A percentile compares a stretch with the other conserved stretches of the same genome.
phyloP scores from a whole-genome alignment of 2,329 filamentous ascomycete species.

The Colletotrichum sp. region DNA sequence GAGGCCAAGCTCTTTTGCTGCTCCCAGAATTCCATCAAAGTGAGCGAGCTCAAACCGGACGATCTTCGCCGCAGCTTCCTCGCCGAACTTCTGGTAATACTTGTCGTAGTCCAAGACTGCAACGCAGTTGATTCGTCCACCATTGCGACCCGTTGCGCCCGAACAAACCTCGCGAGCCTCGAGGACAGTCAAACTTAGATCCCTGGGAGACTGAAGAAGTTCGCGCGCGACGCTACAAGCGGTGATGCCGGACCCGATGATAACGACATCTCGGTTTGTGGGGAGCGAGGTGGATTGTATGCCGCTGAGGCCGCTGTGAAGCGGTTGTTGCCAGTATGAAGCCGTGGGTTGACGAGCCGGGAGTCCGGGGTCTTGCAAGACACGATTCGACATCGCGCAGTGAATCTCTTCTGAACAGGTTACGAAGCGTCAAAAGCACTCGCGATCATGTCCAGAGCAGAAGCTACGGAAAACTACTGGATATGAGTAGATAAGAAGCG shows the following conservation, averaged over 20 bases:
- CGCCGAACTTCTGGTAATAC: background rate
- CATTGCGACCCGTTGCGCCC: background rate
- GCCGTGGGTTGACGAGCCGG: background rate
- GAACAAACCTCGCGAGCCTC: background rate
- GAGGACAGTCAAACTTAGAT: background rate
- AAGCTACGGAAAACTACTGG: background rate
- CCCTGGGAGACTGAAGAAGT: slow-evolving; percentile 14
- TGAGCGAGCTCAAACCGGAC: background rate
- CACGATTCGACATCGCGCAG: background rate
- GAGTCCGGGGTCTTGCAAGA: background rate
- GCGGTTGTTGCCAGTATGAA: slow-evolving; percentile 32
- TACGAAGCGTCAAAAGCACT: background rate
- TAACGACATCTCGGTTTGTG: slow-evolving; percentile 47
- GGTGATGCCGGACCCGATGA: slow-evolving; percentile 62
- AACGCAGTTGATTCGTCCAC: background rate
- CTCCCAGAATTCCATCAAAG: background rate
- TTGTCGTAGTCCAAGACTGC: background rate
- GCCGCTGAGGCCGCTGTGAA: slow-evolving; percentile 39
- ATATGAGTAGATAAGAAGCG: background rate
- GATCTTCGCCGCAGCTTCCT: background rate
- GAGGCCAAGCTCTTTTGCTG: background rate
- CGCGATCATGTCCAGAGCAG: background rate
- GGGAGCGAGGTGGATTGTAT: slow-evolving; percentile 31
- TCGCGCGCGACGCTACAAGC: slow-evolving; percentile 43
- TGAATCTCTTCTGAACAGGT: background rate